Conservation (phyloP, 1,284 basidiomycete genomes). For the Microbotryomycetes sp. region DNA sequence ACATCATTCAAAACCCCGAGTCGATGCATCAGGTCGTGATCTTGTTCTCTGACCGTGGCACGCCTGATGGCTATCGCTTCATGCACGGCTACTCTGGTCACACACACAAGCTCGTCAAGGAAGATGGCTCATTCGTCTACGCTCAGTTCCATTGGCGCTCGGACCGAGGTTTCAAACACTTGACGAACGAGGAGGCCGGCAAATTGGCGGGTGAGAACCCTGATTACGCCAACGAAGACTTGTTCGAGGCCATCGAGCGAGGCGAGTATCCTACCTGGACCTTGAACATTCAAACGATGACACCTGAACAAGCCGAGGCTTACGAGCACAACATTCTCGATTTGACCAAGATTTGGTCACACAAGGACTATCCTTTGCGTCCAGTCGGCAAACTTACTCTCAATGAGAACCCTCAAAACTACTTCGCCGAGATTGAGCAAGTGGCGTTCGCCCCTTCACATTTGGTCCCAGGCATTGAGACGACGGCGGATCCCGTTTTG, state of each 20-base stretch:
- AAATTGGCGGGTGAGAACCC: conserved; percentile 66
- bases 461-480: conserved; percentile 76
- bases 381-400: conserved; percentile 77
- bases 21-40: conserved; percentile 85
- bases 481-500: conserved; percentile 80
- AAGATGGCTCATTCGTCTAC: conserved; percentile 73
- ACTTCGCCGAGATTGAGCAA: conserved; percentile 50
- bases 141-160: conserved; percentile 71
- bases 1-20: conserved; percentile 78
- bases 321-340: conserved; percentile 68
- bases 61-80: conserved; percentile 72
- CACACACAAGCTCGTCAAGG: conserved; percentile 83
- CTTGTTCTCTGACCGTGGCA: conserved; percentile 80
- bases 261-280: conserved; percentile 74
- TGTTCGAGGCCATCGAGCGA: conserved; percentile 73
- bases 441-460: conserved; percentile 80
- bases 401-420: conserved; percentile 78
- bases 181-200: conserved; percentile 54
- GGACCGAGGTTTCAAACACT: conserved; percentile 66
- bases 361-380: conserved; percentile 70
- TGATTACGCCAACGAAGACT: conserved; percentile 67
- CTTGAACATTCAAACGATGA: conserved; percentile 55
- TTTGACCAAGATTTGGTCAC: conserved; percentile 60
- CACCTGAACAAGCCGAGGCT: conserved; percentile 75
- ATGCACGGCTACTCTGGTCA: conserved; percentile 89